phyloP scores from a whole-genome alignment of 257 asterid genomes.

The Solanum medicagineum region DNA sequence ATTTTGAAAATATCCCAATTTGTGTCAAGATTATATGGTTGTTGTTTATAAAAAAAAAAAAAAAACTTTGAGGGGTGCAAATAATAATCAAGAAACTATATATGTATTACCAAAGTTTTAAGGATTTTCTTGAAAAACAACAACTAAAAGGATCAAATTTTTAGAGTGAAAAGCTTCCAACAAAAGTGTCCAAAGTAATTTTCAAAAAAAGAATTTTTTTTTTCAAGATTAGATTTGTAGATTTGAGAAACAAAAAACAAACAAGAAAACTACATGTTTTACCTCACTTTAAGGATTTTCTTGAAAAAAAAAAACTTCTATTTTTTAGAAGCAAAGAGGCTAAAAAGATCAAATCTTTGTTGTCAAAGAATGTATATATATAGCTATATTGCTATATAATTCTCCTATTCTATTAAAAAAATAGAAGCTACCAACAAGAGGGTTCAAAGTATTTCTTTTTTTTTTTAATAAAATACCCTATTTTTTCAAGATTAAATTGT shows the following conservation, averaged over 20 bases:
- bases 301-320: neutral
- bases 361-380: conserved; percentile 19
- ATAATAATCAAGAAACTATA: too few species aligned
- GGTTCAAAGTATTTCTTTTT: conserved; percentile 12
- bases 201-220: neutral
- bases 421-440: conserved; percentile 6
- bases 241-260: neutral
- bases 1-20: neutral
- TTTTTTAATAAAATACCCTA: too few species aligned
- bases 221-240: neutral
- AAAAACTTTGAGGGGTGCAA: too few species aligned
- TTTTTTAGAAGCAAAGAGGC: neutral
- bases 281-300: neutral
- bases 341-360: conserved; percentile 33
- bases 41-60: neutral
- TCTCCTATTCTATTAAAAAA: neutral
- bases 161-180: neutral
- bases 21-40: neutral
- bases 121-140: neutral
- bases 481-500: too few species aligned
- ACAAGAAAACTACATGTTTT: conserved; percentile 1
- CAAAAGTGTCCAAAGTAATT: neutral
- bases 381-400: neutral
- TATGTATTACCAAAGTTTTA: neutral
- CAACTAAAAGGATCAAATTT: neutral